Evolutionary conservation across 1,284 basidiomycete genomes (phyloP), one percentile per base, ranked within the genome.

Genomic region (Trichosporon coremiiforme): DNA sequence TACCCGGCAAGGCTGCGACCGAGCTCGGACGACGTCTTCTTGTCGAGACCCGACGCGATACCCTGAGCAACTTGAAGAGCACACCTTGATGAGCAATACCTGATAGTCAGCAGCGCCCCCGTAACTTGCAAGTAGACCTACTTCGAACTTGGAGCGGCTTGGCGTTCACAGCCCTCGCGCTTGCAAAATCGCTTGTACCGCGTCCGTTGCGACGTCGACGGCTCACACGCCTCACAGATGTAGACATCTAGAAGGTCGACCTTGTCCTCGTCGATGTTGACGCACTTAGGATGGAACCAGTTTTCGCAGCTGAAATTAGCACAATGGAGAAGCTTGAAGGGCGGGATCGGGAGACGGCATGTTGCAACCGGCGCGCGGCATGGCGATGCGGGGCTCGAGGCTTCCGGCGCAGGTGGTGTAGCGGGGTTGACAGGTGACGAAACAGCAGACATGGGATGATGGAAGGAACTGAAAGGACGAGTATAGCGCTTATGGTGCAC

Each of bases 261-360:
- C 65, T 78, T 75, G 4, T 78, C 73, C 50, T 79, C 78, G 25
- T 71, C 66, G 33, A 84, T 60, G 1, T 75, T 77, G 13, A 82
- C 73, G 67, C 82, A 84, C 31, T 33, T 47, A 0, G 81, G 76
- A 68, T 83, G 81, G 60, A 77, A 84, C 82, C 82, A 84, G 65
- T 79, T 75, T 57, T 82, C 78, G 69, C 82, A 83, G 35, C 80
- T 80, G 64, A 1, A 15, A 66, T 66, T 47, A 67, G 53, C 47
- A 65, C 57, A 60, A 31, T 33, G 57, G 57, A 60, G 17, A 33
- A 60, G 29, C 10, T 60, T 60, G 15, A 6, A 45, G 15, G 41
- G 41, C 41, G 15, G 15, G 41, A 4, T 45, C 41, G 41, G 41
- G 10, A 45, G 41, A 17, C 20, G 20, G 17, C 20, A 20, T 3